These are phyloP conservation scores for Hordeum pubiflorum DNA, from an alignment of 202 grass and related monocot genomes.

Conservation along the genomic window DNA sequence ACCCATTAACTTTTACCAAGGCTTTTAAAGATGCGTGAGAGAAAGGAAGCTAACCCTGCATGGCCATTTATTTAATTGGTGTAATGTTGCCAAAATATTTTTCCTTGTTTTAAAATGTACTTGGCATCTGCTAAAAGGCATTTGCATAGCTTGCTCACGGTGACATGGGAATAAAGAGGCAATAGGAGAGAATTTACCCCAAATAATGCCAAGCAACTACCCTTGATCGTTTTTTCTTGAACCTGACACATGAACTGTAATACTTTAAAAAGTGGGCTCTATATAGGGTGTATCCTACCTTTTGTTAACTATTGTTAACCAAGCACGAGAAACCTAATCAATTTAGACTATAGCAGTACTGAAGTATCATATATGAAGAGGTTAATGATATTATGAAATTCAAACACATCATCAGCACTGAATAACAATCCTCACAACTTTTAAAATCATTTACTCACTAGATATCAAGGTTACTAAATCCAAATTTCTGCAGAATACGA, in stretches of 20 bases:
- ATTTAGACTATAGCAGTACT: background rate
- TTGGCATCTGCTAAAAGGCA: background rate
- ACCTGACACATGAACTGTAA: background rate
- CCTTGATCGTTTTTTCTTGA: background rate
- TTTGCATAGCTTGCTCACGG: background rate
- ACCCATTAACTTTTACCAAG: background rate
- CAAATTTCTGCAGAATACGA: background rate
- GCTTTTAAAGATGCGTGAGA: background rate
- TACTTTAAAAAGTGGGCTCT: background rate
- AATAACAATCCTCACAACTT: background rate
- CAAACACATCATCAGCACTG: background rate
- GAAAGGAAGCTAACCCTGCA: background rate
- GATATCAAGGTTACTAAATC: background rate
- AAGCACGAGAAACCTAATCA: background rate
- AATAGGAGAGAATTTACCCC: background rate
- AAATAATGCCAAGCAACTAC: slow-evolving; percentile 5
- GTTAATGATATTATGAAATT: background rate
- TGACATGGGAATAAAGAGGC: background rate
- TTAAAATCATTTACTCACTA: background rate
- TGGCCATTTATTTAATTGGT: background rate
- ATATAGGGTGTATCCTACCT: background rate
- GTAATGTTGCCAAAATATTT: background rate
- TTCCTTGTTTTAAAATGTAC: background rate
- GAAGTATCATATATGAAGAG: background rate
- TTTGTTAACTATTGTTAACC: background rate